These are phyloP conservation scores for Yamadazyma sp. DNA, from an alignment of 805 yeast genomes.

Conservation along the genomic window DNA sequence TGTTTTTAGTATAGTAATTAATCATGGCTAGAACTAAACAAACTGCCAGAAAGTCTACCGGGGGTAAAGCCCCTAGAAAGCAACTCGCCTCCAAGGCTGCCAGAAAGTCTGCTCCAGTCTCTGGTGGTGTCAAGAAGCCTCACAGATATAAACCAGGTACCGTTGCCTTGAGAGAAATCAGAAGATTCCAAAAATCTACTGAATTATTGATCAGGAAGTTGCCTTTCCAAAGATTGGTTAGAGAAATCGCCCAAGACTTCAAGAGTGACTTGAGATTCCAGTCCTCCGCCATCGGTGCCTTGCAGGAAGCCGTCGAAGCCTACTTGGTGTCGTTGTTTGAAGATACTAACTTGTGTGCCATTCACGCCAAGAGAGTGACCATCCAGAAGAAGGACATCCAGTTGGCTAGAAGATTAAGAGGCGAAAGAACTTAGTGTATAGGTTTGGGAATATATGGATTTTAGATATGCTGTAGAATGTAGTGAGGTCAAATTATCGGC, in stretches of 20 bases:
- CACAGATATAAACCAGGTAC: slow-evolving; percentile 98
- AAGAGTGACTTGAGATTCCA: slow-evolving; percentile 94
- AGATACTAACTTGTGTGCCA: slow-evolving; percentile 98
- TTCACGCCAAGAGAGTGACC: slow-evolving; percentile 98
- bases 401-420: slow-evolving; percentile 96
- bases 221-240: slow-evolving; percentile 95
- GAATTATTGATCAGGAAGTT: slow-evolving; percentile 92
- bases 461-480: slow-evolving; percentile 7
- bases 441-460: too few species aligned
- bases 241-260: slow-evolving; percentile 95
- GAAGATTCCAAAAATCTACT: slow-evolving; percentile 96
- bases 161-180: slow-evolving; percentile 93
- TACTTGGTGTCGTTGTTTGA: slow-evolving; percentile 94
- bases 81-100: slow-evolving; percentile 91
- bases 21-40: slow-evolving; percentile 89
- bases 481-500: too few species aligned
- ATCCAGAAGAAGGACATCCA: slow-evolving; percentile 98
- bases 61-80: slow-evolving; percentile 96
- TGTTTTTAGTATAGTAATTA: slow-evolving; percentile 2
- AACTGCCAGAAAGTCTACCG: slow-evolving; percentile 92
- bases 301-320: slow-evolving; percentile 98
- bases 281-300: slow-evolving; percentile 95
- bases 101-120: slow-evolving; percentile 88
- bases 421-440: slow-evolving; percentile 73
- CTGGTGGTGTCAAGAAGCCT: slow-evolving; percentile 92